These are phyloP conservation scores for Cordyceps tenuipes DNA, from an alignment of 2,329 filamentous ascomycete genomes.

Conservation along the genomic window DNA sequence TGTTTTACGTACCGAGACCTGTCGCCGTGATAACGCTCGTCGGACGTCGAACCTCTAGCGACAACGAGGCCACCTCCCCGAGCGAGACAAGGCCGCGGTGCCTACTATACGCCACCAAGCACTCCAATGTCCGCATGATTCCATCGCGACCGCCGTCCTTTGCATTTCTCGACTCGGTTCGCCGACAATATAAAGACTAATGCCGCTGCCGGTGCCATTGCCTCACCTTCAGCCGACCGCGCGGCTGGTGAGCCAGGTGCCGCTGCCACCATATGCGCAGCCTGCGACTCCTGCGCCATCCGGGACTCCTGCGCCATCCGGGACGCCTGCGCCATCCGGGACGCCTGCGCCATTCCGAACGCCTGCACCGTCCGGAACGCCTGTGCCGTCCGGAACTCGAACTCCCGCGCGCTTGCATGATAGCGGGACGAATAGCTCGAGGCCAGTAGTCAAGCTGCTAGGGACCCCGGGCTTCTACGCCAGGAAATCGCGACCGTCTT, in stretches of 20 bases:
- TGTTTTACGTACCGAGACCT: background rate
- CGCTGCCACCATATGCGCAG: background rate
- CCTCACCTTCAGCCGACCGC: too few species aligned
- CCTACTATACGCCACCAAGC: background rate
- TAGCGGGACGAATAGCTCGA: too few species aligned
- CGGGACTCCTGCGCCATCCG: too few species aligned
- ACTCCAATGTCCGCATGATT: background rate
- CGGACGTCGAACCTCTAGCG: background rate
- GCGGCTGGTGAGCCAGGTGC: background rate
- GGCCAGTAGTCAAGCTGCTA: too few species aligned
- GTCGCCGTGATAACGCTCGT: background rate
- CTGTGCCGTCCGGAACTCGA: too few species aligned
- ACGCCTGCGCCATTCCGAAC: too few species aligned
- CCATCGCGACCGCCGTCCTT: background rate
- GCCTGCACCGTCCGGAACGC: too few species aligned
- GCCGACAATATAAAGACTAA: background rate
- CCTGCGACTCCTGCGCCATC: background rate
- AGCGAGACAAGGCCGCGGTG: background rate
- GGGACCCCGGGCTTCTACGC: too few species aligned
- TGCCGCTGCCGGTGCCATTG: too few species aligned
- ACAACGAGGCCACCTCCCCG: background rate
- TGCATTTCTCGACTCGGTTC: background rate
- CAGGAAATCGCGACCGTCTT: too few species aligned
- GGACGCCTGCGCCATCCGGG: too few species aligned
- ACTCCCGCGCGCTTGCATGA: too few species aligned